Evolutionary conservation across 176 grass and related monocot species (phyloP).

Genomic region (Miscanthus lutarioriparius): DNA sequence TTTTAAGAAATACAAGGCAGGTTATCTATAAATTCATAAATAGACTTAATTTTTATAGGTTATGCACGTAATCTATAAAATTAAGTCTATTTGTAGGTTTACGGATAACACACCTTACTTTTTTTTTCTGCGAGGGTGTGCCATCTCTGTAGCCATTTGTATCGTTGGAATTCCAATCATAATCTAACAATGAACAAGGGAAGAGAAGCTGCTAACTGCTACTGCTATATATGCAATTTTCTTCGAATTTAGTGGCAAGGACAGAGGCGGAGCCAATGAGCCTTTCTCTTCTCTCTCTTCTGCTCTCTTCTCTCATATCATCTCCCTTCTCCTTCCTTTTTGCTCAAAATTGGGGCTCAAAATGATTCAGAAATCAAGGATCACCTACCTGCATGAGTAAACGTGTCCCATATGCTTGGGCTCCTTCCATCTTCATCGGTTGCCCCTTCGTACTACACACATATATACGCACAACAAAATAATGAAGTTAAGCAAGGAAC

Average conservation of each 20-base stretch:
- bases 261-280: too few relatives aligned
- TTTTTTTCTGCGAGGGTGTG: too few relatives aligned
- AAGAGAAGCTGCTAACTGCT: background rate
- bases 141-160: background rate
- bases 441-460: conserved; percentile 64
- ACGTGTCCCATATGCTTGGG: conserved; percentile 77
- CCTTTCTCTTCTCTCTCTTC: too few relatives aligned
- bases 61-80: too few relatives aligned
- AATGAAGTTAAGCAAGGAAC: background rate
- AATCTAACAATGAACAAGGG: background rate
- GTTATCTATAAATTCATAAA: too few relatives aligned
- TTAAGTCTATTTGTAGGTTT: too few relatives aligned
- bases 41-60: too few relatives aligned
- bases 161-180: background rate
- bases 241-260: background rate
- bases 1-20: too few relatives aligned
- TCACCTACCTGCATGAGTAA: conserved; percentile 56
- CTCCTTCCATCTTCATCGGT: conserved; percentile 66
- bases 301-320: background rate
- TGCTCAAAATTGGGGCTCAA: background rate
- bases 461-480: background rate
- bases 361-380: background rate
- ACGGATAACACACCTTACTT: too few relatives aligned
- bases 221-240: background rate
- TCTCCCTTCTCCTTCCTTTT: background rate